phyloP scores from a whole-genome alignment of 495 filamentous ascomycete species.

The Copromyces sp. region DNA sequence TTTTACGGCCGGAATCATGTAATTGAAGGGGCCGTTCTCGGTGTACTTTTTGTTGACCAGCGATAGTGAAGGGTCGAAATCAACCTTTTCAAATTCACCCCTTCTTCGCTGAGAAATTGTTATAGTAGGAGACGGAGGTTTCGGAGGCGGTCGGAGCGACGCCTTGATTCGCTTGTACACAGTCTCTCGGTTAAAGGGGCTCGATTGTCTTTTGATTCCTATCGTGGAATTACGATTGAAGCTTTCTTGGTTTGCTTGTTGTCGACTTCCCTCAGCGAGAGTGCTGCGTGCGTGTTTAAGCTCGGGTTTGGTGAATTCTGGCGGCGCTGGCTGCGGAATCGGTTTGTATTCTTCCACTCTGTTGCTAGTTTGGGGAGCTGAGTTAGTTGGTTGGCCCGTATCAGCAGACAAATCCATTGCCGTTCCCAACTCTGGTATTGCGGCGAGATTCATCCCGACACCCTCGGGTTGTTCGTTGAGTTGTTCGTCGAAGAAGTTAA shows the following conservation, averaged over 20 bases:
- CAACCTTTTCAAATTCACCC: conserved; percentile 40
- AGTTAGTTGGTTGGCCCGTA: conserved; percentile 4
- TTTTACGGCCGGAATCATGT: conserved; percentile 17
- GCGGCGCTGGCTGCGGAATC: conserved; percentile 8
- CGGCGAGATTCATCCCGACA: conserved; percentile 26
- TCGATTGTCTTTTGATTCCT: conserved; percentile 30
- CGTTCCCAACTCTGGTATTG: conserved; percentile 7
- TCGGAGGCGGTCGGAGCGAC: conserved; percentile 19
- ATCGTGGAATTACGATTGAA: conserved; percentile 20
- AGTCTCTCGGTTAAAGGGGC: conserved; percentile 42
- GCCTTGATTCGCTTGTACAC: conserved; percentile 42
- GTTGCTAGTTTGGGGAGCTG: neutral
- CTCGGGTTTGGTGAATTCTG: conserved; percentile 38
- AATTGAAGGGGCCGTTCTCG: conserved; percentile 37
- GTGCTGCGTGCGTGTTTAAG: conserved; percentile 38
- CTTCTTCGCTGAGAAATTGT: conserved; percentile 6
- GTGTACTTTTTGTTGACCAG: conserved; percentile 42
- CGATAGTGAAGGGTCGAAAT: conserved; percentile 38
- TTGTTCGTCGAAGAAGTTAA: conserved; percentile 73
- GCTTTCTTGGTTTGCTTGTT: conserved; percentile 16
- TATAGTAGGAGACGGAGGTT: conserved; percentile 4
- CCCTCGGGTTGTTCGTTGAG: conserved; percentile 47
- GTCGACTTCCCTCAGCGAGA: conserved; percentile 23
- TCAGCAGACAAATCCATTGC: conserved; percentile 5
- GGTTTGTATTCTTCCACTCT: neutral